These are phyloP conservation scores for Lonicera japonica DNA, from an alignment of 129 eudicot species.

Conservation along the genomic window DNA sequence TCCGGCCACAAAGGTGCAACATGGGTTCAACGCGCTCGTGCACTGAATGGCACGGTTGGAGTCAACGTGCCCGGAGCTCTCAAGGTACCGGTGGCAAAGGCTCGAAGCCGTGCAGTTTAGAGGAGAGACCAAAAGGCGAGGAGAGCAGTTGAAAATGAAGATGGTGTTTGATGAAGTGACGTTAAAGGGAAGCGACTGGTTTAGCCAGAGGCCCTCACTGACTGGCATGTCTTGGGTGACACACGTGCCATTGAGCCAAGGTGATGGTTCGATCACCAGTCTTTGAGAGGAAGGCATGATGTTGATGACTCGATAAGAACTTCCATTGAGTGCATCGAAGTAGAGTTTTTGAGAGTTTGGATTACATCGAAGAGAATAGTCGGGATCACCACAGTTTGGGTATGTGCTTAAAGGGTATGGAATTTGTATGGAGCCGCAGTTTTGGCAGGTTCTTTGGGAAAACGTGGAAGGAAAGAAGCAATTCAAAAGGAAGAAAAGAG, in stretches of 20 bases:
- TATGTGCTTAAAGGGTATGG: constrained; percentile 67
- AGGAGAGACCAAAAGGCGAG: constrained; percentile 50
- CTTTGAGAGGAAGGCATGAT: constrained; percentile 31
- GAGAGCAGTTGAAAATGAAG: constrained; percentile 55
- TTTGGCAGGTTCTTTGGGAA: constrained; percentile 44
- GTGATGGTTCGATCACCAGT: constrained; percentile 43
- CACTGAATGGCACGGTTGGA: constrained; percentile 28
- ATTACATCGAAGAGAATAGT: constrained; percentile 48
- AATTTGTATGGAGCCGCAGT: constrained; percentile 41
- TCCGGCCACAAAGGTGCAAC: constrained; percentile 62
- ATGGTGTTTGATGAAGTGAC: constrained; percentile 53
- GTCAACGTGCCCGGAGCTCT: constrained; percentile 35
- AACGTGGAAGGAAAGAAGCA: constrained; percentile 23
- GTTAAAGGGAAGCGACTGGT: constrained; percentile 56
- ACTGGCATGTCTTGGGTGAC: constrained; percentile 41
- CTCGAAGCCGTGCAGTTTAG: constrained; percentile 56
- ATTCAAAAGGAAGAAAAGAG: constrained; percentile 30
- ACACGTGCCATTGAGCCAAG: constrained; percentile 40
- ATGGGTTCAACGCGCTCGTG: constrained; percentile 36
- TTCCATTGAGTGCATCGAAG: constrained; percentile 49
- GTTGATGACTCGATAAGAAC: constrained; percentile 38
- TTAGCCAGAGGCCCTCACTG: constrained; percentile 58
- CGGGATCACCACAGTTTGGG: constrained; percentile 37
- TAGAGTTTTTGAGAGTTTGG: constrained; percentile 34
- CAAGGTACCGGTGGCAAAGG: constrained; percentile 51